Conservation (phyloP, 306 rosid genomes). For the Gynostemma pentaphyllum region DNA sequence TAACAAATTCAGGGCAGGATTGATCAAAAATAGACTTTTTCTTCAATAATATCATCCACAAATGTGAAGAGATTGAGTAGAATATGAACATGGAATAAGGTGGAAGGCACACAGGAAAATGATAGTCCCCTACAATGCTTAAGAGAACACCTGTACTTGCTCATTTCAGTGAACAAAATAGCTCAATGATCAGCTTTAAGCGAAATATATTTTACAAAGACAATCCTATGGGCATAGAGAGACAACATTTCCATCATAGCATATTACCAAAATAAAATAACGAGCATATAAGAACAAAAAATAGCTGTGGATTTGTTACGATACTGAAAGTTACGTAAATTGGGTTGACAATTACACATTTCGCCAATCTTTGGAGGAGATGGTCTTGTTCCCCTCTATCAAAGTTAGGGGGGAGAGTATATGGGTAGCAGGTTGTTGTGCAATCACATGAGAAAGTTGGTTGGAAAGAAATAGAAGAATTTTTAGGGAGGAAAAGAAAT, state of each 20-base stretch:
- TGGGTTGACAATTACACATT: no score
- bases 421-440: no score
- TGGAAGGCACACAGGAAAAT: neutral
- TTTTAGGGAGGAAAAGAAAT: no score
- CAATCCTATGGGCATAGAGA: neutral
- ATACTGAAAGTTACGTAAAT: conserved; percentile 1
- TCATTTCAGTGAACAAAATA: neutral
- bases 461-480: no score
- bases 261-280: neutral
- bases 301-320: neutral
- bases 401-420: no score
- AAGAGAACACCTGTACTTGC: neutral
- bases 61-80: neutral
- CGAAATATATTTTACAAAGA: neutral
- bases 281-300: neutral
- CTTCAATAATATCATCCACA: neutral
- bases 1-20: neutral
- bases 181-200: neutral
- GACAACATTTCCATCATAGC: neutral
- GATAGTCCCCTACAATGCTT: neutral
- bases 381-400: no score
- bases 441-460: no score
- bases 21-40: neutral
- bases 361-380: no score
- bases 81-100: neutral